Evolutionary conservation across 2,329 filamentous ascomycete species (phyloP).

Genomic region (Pezicula neosporulosa): DNA sequence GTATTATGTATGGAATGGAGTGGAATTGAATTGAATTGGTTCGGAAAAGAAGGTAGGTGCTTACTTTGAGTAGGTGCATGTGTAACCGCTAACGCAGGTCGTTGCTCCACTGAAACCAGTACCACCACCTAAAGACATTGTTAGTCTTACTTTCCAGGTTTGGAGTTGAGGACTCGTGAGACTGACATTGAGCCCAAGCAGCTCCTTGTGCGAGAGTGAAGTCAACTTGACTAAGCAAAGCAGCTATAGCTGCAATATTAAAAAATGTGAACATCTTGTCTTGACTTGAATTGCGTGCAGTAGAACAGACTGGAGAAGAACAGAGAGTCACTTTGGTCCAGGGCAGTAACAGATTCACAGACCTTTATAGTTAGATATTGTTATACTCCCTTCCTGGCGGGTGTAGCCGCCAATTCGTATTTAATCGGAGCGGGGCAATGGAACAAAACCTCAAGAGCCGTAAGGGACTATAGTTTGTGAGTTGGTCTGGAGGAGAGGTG

Average conservation of each 20-base stretch:
- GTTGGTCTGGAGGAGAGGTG: no score
- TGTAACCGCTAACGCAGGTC: slow-evolving; percentile 18
- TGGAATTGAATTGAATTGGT: no score
- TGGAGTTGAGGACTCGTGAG: not conserved
- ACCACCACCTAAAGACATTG: slow-evolving; percentile 17
- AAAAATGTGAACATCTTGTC: slow-evolving; percentile 15
- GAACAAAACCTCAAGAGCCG: no score
- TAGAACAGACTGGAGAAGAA: not conserved
- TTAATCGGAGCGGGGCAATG: no score
- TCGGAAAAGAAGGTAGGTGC: not conserved
- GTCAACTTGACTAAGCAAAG: slow-evolving; percentile 14
- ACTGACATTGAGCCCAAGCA: slow-evolving; percentile 10
- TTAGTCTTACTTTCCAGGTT: not conserved
- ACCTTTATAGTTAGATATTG: no score
- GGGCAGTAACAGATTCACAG: no score
- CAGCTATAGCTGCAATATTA: slow-evolving; percentile 14
- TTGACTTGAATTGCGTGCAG: not conserved
- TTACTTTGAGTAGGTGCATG: slow-evolving; percentile 16
- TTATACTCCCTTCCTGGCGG: no score
- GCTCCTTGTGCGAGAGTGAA: slow-evolving; percentile 1
- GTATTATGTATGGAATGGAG: no score
- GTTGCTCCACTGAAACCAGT: slow-evolving; percentile 20
- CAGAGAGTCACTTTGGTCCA: no score
- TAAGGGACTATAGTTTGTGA: no score
- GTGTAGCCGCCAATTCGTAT: no score